A percentile compares a stretch with the other conserved stretches of the same genome.
These are phyloP conservation scores for Bipolaris victoriae DNA, from an alignment of 2,329 filamentous ascomycete genomes.

Conservation along the genomic window DNA sequence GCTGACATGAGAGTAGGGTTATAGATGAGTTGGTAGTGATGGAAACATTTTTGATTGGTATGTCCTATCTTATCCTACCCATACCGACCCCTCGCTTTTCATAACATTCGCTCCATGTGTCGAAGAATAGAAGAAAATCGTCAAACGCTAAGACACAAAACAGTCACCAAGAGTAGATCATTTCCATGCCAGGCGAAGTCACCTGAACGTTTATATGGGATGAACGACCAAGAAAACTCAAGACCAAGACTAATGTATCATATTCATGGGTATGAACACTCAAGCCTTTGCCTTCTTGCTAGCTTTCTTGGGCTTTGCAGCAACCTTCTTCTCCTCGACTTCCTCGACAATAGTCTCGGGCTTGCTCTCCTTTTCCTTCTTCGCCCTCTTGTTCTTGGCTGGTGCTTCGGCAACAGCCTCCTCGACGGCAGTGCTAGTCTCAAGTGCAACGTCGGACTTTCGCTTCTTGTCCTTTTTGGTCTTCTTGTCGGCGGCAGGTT, in stretches of 20 bases:
- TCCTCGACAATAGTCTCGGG: constrained; percentile 19
- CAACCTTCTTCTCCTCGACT: constrained; percentile 28
- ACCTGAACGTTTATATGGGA: background rate
- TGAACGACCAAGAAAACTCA: background rate
- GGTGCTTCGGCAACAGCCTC: constrained; percentile 16
- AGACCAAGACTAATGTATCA: background rate
- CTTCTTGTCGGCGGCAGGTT: constrained; percentile 12
- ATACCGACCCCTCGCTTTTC: constrained; percentile 2
- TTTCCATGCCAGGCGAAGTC: background rate
- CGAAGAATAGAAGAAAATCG: constrained; percentile 1
- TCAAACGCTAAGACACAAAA: constrained; percentile 5
- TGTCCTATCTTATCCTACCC: background rate
- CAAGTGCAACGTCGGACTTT: constrained; percentile 28
- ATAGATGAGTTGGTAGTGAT: constrained; percentile 16
- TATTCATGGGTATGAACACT: background rate
- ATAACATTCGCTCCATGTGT: background rate
- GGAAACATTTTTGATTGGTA: background rate
- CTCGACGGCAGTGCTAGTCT: constrained; percentile 16
- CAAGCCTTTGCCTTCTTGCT: constrained; percentile 34
- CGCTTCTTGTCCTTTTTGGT: constrained; percentile 25
- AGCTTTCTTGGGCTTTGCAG: constrained; percentile 28
- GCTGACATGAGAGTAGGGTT: too few relatives aligned
- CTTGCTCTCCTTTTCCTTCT: constrained; percentile 25
- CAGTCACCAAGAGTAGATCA: constrained; percentile 1
- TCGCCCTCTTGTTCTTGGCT: constrained; percentile 31